These are phyloP conservation scores for Ophiocordyceps sinensis DNA, from an alignment of 2,329 filamentous ascomycete species.

Conservation along the genomic window DNA sequence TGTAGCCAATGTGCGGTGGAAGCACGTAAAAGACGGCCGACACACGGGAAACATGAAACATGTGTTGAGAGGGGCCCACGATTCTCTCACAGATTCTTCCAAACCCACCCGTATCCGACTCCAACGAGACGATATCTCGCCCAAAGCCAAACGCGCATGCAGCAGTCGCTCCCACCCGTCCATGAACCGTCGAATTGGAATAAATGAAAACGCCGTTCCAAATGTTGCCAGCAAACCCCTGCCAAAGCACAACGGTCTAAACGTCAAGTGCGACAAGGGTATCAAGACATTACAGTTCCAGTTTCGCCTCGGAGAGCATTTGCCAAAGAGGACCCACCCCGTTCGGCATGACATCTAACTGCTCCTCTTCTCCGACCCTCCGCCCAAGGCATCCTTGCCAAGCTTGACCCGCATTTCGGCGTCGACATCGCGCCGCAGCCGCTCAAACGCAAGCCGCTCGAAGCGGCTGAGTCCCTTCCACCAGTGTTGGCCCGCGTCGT, in stretches of 20 bases:
- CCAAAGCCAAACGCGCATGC: not conserved
- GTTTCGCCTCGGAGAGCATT: too few species aligned
- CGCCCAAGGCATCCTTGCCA: constrained; percentile 27
- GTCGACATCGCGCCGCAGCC: constrained; percentile 56
- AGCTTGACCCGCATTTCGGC: constrained; percentile 31
- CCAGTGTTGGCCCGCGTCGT: constrained; percentile 87
- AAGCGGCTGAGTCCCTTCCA: constrained; percentile 80
- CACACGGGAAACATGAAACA: not conserved
- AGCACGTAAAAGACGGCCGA: not conserved
- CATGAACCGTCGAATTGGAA: not conserved
- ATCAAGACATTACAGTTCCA: too few species aligned
- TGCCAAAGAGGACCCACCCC: too few species aligned
- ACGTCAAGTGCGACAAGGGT: not conserved
- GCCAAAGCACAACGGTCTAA: not conserved
- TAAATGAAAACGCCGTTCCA: not conserved
- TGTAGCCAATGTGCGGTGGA: constrained; percentile 6
- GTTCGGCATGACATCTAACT: constrained; percentile 23
- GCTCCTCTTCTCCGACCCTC: constrained; percentile 29
- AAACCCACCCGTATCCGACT: not conserved
- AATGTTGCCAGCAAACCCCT: not conserved
- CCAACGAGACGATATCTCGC: not conserved
- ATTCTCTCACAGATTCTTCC: not conserved
- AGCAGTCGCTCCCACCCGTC: not conserved
- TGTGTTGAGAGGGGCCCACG: too few species aligned
- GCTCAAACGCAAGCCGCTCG: constrained; percentile 70